Evolutionary conservation across 169 alveolate genomes (phyloP).

Genomic region (Cyclospora cayetanensis): DNA sequence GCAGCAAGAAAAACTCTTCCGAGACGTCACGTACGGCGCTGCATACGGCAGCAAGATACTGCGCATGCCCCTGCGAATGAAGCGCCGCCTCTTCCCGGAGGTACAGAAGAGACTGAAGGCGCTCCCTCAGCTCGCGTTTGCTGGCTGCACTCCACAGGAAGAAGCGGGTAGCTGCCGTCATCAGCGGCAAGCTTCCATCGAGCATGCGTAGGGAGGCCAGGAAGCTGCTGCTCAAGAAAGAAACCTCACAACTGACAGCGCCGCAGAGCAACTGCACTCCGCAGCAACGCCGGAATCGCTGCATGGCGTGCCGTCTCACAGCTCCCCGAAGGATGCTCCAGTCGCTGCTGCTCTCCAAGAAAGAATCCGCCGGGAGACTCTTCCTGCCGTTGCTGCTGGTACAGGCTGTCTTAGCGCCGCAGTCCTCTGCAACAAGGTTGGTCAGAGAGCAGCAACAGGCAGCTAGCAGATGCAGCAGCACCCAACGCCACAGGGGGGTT

Average conservation of each 20-base stretch:
- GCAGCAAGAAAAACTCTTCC: neutral
- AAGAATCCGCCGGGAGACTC: neutral
- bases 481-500: constrained; percentile 16
- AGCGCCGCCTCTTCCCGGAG: constrained; percentile 13
- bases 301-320: neutral
- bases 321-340: constrained; percentile 58
- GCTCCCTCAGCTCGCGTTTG: neutral
- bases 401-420: neutral
- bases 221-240: constrained; percentile 1
- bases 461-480: constrained; percentile 57
- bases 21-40: neutral
- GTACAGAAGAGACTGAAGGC: constrained; percentile 5
- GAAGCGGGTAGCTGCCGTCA: constrained; percentile 39
- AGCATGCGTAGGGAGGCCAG: neutral
- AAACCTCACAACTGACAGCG: constrained; percentile 8
- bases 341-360: too few relatives aligned
- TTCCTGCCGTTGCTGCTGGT: neutral
- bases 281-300: neutral
- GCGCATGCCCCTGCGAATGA: neutral
- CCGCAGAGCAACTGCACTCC: neutral
- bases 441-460: constrained; percentile 43
- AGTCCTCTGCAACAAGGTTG: neutral
- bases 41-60: constrained; percentile 45
- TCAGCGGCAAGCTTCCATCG: neutral
- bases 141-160: constrained; percentile 44